Conservation (phyloP, 1,284 basidiomycete species). For the Laetiporus sulphureus region DNA sequence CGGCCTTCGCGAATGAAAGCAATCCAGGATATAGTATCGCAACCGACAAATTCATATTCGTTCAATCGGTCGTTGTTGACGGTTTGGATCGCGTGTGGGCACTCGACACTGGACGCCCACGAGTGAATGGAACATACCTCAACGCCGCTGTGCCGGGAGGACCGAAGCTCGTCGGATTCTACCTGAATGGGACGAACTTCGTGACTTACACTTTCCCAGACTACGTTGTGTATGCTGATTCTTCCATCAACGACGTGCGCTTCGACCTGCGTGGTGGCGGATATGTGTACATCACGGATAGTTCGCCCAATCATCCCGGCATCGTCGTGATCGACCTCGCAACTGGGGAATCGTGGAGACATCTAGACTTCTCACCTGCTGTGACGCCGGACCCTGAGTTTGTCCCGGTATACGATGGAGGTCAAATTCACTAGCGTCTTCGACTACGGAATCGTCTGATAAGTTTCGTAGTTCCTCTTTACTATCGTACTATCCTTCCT, state of each 20-base stretch:
- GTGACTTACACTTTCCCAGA: slow-evolving; percentile 21
- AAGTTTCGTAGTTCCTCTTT: slow-evolving; percentile 1
- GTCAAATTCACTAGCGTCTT: slow-evolving; percentile 1
- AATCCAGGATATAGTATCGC: slow-evolving; percentile 16
- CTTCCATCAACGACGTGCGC: slow-evolving; percentile 25
- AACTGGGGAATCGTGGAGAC: slow-evolving; percentile 26
- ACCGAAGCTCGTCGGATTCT: slow-evolving; percentile 26
- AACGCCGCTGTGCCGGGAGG: slow-evolving; percentile 20
- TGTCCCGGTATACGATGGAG: slow-evolving; percentile 21
- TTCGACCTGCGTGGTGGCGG: slow-evolving; percentile 24
- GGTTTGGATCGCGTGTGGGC: slow-evolving; percentile 25
- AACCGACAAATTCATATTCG: slow-evolving; percentile 22
- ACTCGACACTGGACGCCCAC: slow-evolving; percentile 22
- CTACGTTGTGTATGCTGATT: slow-evolving; percentile 19
- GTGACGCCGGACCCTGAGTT: slow-evolving; percentile 15
- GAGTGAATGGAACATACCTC: slow-evolving; percentile 18
- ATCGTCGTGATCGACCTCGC: slow-evolving; percentile 24
- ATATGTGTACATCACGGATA: slow-evolving; percentile 25
- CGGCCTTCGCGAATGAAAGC: slow-evolving; percentile 12
- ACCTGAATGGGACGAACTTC: slow-evolving; percentile 21
- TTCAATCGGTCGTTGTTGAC: slow-evolving; percentile 25
- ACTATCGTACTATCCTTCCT: slow-evolving; percentile 9
- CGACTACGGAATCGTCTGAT: too few relatives aligned
- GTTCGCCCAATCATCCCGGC: slow-evolving; percentile 16
- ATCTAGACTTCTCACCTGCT: slow-evolving; percentile 17